These are phyloP conservation scores for Ilyonectria sp. DNA, from an alignment of 2,329 filamentous ascomycete genomes.

Conservation along the genomic window DNA sequence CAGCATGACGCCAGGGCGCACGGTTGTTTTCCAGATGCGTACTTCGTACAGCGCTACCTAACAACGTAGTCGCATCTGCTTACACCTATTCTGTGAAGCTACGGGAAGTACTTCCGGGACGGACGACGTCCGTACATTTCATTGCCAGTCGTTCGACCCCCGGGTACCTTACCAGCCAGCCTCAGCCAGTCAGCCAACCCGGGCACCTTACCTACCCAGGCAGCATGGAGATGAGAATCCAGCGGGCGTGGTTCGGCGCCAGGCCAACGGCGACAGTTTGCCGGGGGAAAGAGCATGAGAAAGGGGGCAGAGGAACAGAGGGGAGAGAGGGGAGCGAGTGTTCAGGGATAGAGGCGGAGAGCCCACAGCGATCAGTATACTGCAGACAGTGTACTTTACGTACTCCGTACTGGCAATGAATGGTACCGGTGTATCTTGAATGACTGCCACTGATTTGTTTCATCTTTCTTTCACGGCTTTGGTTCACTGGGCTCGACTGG, in stretches of 20 bases:
- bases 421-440: neutral
- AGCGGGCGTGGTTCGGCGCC: slow-evolving; percentile 38
- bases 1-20: slow-evolving; percentile 23
- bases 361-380: neutral
- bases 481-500: neutral
- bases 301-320: slow-evolving; percentile 3
- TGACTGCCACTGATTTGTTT: neutral
- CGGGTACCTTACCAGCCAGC: slow-evolving; percentile 1
- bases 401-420: neutral
- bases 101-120: neutral
- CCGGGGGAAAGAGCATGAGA: slow-evolving; percentile 12
- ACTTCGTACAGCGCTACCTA: neutral
- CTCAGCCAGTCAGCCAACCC: neutral
- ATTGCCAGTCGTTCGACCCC: neutral
- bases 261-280: slow-evolving; percentile 13
- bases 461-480: neutral
- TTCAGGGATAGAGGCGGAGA: slow-evolving; percentile 17
- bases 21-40: slow-evolving; percentile 4
- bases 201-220: slow-evolving; percentile 10
- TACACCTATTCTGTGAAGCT: neutral
- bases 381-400: neutral
- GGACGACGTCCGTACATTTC: neutral
- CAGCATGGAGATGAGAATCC: slow-evolving; percentile 24
- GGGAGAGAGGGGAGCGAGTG: neutral
- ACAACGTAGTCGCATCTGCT: neutral